phyloP scores from a whole-genome alignment of 106 monocot genomes.

The Amphibolis antarctica region DNA sequence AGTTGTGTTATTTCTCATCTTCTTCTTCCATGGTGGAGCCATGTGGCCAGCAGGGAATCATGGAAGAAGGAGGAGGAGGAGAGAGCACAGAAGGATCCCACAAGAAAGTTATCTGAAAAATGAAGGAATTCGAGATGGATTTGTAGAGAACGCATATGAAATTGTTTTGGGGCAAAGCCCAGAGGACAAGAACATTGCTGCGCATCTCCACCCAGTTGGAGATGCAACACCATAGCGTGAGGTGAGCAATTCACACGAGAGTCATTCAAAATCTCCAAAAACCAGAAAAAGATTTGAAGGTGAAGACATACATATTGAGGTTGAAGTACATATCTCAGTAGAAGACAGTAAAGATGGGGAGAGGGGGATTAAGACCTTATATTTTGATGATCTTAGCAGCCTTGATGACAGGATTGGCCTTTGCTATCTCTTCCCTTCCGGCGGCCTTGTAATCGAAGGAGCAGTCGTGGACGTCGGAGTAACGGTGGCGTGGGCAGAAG shows the following conservation, averaged over 20 bases:
- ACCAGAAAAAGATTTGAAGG: neutral
- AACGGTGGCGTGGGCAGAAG: constrained; percentile 62
- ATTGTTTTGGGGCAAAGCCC: no score
- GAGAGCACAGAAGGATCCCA: no score
- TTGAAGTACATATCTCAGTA: neutral
- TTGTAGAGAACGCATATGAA: no score
- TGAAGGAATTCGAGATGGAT: no score
- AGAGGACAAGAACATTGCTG: no score
- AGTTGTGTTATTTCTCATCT: no score
- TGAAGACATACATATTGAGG: constrained; percentile 3
- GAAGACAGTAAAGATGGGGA: neutral
- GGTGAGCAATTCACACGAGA: neutral
- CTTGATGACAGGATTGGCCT: constrained; percentile 69
- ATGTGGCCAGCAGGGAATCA: no score
- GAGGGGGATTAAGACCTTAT: constrained; percentile 14
- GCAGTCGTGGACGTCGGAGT: constrained; percentile 67
- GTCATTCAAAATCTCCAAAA: neutral
- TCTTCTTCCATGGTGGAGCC: no score
- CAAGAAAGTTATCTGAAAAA: no score
- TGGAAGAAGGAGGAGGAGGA: no score
- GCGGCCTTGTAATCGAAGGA: constrained; percentile 87
- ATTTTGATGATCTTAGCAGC: constrained; percentile 85
- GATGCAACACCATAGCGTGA: constrained; percentile 1
- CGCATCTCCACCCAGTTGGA: no score
- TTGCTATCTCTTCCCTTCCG: constrained; percentile 75